phyloP scores from a whole-genome alignment of 768 basidiomycete species.

The Lactarius indigo region DNA sequence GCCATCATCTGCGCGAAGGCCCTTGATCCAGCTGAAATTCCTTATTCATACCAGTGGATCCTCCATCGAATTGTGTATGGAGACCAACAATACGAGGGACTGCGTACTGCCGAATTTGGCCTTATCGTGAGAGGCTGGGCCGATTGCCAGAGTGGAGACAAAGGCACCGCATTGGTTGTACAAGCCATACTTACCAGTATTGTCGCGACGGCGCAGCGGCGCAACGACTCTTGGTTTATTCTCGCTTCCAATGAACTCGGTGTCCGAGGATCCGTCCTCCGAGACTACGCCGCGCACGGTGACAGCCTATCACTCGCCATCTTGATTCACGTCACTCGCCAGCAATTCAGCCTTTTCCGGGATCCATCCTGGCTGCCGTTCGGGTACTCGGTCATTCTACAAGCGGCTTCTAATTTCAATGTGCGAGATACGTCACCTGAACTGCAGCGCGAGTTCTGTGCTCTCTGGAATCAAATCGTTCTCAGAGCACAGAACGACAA shows the following conservation, averaged over 20 bases:
- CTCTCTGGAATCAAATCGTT: neutral
- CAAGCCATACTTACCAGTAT: neutral
- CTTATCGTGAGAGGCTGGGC: neutral
- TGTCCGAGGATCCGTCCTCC: neutral
- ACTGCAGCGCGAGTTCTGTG: neutral
- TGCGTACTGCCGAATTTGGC: neutral
- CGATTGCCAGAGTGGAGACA: neutral
- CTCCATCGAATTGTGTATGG: neutral
- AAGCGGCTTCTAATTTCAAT: neutral
- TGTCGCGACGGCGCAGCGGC: neutral
- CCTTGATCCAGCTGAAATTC: neutral
- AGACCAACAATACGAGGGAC: neutral
- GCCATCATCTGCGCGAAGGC: neutral
- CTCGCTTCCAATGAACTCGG: neutral
- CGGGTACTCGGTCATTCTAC: neutral
- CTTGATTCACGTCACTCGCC: neutral
- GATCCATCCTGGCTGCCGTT: neutral
- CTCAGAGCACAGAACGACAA: neutral
- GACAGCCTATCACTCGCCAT: neutral
- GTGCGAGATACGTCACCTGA: neutral
- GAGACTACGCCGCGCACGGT: neutral
- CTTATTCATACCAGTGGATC: neutral
- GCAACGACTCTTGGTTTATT: neutral
- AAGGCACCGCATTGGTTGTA: neutral
- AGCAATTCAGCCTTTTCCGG: neutral